Base-by-base conservation (phyloP, 192 early-diverging fungal species). In the Pilobolus umbonatus region DNA sequence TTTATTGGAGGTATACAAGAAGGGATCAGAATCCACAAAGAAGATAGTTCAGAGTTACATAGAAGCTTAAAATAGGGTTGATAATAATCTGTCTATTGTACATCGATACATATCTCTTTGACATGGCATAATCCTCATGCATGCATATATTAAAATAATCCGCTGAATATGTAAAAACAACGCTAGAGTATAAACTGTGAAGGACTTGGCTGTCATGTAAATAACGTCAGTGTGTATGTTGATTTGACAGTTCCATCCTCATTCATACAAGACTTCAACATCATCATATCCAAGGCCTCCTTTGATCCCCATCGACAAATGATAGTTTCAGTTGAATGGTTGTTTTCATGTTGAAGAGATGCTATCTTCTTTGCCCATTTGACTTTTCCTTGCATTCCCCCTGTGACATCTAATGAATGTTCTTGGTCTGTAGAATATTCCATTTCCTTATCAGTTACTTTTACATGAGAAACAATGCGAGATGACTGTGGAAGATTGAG, bases 381-480 rank as follows among this genome's bases (percentile, higher is more conserved):
- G 15, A 71, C 43, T 52, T 71, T 71, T 36, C 68, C 62, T 19
- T 56, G 32, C 62, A 71, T 71, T 22, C 57, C 63, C 38, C 68
- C 68, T n/a, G 68, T 71, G 15, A 71, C 68, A 35, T 71, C 68
- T 24, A 30, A n/a, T 35, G 5, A 39, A 15, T 15, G 39, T 39
- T 15, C 6, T 59, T 28, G 4, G 43, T 14, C 22, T 40, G 54
- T 29, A 46, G 57, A 47, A 26, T 47, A 7, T 24, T 38, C 40
- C 24, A 31, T 24, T 25, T 28, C 3, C 36, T 29, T 46, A n/a
- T 11, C 22, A 32, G 45, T 8, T 42, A 47, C 46, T 9, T 22
- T 14, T 22, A 63, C 26, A n/a, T 54, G 29, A 10, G 15, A 36
- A 19, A 66, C 54, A 46, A 66, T 29, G n/a, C 24, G 38, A 32